phyloP scores from a whole-genome alignment of 495 filamentous ascomycete genomes.

The Daldinia decipiens region DNA sequence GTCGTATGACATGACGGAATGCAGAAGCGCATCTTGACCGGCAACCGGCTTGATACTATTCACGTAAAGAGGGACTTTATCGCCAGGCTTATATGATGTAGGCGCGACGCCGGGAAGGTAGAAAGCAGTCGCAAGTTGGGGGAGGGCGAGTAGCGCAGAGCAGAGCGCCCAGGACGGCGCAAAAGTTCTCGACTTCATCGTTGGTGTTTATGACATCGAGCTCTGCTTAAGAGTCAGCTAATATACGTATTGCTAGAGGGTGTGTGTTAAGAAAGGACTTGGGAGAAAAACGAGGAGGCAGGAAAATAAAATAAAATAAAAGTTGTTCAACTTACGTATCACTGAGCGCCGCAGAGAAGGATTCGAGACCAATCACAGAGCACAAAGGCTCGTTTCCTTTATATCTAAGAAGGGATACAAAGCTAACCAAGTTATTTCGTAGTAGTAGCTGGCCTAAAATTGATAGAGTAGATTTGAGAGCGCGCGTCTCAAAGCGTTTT shows the following conservation, averaged over 20 bases:
- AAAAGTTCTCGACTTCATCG: constrained; percentile 59
- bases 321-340: constrained; percentile 34
- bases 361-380: constrained; percentile 39
- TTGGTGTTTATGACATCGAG: constrained; percentile 42
- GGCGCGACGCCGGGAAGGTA: constrained; percentile 97
- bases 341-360: constrained; percentile 23
- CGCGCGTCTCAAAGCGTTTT: constrained; percentile 4
- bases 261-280: background rate
- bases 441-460: background rate
- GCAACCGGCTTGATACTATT: constrained; percentile 89
- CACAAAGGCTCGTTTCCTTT: constrained; percentile 30
- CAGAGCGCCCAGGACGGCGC: constrained; percentile 61
- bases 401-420: background rate
- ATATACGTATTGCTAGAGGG: background rate
- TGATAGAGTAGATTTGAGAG: constrained; percentile 9
- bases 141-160: constrained; percentile 56
- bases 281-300: background rate
- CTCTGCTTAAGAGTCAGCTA: constrained; percentile 5
- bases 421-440: constrained; percentile 3
- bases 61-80: constrained; percentile 87
- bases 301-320: background rate
- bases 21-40: constrained; percentile 79
- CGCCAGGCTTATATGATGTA: constrained; percentile 81
- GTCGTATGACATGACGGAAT: constrained; percentile 92
- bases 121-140: constrained; percentile 76